Evolutionary conservation across 2,329 filamentous ascomycete species (phyloP).

Genomic region (Alternaria metachromatica): DNA sequence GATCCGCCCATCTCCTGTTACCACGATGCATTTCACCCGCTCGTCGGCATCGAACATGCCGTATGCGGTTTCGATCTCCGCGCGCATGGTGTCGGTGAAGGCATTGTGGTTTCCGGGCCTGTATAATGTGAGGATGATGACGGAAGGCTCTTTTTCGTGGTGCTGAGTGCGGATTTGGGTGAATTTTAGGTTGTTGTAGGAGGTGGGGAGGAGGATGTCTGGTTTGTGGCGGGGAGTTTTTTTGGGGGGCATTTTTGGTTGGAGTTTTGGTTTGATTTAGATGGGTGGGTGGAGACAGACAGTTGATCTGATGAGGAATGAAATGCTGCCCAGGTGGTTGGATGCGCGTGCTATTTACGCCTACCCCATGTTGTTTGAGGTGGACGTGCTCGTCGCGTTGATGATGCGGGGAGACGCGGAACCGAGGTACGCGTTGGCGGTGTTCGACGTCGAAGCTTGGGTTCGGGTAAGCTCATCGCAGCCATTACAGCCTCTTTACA

Average conservation of each 20-base stretch:
- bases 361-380: not conserved
- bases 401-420: conserved; percentile 12
- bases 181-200: conserved; percentile 51
- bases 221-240: conserved; percentile 27
- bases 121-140: conserved; percentile 69
- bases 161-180: conserved; percentile 52
- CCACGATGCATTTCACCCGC: conserved; percentile 61
- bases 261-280: not conserved
- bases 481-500: not conserved
- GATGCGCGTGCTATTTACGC: not conserved
- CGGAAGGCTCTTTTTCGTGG: conserved; percentile 55
- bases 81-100: conserved; percentile 70
- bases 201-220: conserved; percentile 40
- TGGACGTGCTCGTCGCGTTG: not conserved
- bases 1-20: conserved; percentile 60
- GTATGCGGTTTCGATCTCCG: conserved; percentile 64
- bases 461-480: not conserved
- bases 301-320: not conserved
- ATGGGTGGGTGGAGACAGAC: not conserved
- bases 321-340: not conserved
- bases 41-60: conserved; percentile 61
- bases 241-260: not conserved
- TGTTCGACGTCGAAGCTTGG: not conserved
- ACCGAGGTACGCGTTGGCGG: conserved; percentile 9
- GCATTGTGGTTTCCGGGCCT: conserved; percentile 72